Conservation (phyloP, 2,329 filamentous ascomycete species). For the Calycina marina region DNA sequence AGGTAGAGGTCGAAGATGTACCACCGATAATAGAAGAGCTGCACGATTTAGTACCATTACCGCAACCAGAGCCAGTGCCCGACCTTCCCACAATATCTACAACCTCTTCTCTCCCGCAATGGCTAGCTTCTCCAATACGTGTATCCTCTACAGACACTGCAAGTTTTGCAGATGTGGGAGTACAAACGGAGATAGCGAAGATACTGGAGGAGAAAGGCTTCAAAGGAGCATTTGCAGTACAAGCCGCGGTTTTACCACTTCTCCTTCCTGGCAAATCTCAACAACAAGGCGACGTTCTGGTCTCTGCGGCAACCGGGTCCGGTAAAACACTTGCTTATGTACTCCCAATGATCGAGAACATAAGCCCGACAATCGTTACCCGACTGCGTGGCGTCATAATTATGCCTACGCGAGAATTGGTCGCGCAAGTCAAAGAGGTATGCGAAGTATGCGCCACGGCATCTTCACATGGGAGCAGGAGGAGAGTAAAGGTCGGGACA, state of each 20-base stretch:
- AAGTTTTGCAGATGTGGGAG: constrained; percentile 49
- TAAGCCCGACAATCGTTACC: constrained; percentile 50
- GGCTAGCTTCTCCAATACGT: constrained; percentile 64
- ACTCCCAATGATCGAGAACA: constrained; percentile 65
- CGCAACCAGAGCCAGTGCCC: constrained; percentile 54
- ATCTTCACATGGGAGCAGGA: constrained; percentile 39
- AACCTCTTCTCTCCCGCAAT: constrained; percentile 68
- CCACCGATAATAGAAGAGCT: constrained; percentile 29
- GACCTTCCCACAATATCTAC: constrained; percentile 43
- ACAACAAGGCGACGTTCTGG: constrained; percentile 63
- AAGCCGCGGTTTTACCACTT: constrained; percentile 66
- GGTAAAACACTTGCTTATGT: constrained; percentile 91
- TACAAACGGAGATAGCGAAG: constrained; percentile 43
- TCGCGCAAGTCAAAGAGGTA: constrained; percentile 68
- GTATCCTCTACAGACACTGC: constrained; percentile 44
- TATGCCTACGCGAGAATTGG: constrained; percentile 80
- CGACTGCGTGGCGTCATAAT: constrained; percentile 68
- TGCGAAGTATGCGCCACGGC: constrained; percentile 59
- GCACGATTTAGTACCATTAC: constrained; percentile 66
- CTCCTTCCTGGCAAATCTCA: constrained; percentile 51
- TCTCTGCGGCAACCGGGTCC: constrained; percentile 87
- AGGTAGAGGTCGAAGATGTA: constrained; percentile 5
- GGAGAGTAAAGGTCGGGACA: constrained; percentile 63
- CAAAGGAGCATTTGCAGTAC: constrained; percentile 60
- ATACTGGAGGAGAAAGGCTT: constrained; percentile 56